Conservation (phyloP, 306 rosid genomes). For the Malus domestica region DNA sequence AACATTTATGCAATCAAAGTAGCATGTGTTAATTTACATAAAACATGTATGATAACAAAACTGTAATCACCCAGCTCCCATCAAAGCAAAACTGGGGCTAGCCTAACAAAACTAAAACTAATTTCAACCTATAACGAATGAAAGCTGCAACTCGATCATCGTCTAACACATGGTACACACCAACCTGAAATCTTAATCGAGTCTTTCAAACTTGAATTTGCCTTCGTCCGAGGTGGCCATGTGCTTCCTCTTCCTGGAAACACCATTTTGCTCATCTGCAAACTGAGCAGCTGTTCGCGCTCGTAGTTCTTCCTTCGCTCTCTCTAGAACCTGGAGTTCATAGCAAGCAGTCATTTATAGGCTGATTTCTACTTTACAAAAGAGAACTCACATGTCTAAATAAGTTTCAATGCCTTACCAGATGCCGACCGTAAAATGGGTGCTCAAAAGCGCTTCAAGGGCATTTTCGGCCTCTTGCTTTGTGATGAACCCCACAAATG, state of each 20-base stretch:
- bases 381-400: not conserved
- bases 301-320: conserved; percentile 79
- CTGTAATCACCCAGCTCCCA: not conserved
- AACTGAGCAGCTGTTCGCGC: conserved; percentile 72
- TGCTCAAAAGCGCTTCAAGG: conserved; percentile 58
- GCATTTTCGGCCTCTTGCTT: conserved; percentile 87
- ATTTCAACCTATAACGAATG: not conserved
- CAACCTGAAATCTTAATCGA: conserved; percentile 14
- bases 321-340: conserved; percentile 62
- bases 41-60: not conserved
- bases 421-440: conserved; percentile 81
- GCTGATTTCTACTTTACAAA: conserved; percentile 1
- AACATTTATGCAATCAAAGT: not conserved
- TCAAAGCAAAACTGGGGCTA: conserved; percentile 6
- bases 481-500: conserved; percentile 82
- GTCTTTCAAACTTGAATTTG: conserved; percentile 43
- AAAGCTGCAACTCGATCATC: not conserved
- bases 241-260: conserved; percentile 70
- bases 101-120: not conserved
- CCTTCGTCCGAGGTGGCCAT: conserved; percentile 44
- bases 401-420: conserved; percentile 42
- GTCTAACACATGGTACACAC: not conserved
- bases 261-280: conserved; percentile 38
- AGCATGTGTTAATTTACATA: not conserved
- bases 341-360: not conserved